Conservation (phyloP, 352 stramenopile genomes). For the Pythium aphanidermatum region DNA sequence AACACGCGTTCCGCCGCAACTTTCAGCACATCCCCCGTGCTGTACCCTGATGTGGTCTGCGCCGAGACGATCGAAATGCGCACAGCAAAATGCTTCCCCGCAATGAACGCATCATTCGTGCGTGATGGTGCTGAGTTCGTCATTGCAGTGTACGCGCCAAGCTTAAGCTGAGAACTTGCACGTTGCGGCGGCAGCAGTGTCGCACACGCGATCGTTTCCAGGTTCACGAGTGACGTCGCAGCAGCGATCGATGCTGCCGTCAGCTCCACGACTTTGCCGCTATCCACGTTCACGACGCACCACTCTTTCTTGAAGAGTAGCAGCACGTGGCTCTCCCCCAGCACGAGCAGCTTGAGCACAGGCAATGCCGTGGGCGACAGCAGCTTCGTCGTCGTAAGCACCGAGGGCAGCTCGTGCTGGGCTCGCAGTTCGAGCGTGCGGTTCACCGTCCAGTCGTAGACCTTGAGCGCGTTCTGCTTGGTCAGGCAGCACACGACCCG, state of each 20-base stretch:
- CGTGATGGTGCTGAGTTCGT: too few relatives aligned
- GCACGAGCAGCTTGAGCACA: constrained; percentile 48
- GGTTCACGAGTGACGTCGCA: constrained; percentile 16
- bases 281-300: constrained; percentile 60
- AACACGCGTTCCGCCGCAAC: constrained; percentile 44
- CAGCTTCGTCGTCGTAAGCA: constrained; percentile 13
- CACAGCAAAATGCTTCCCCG: constrained; percentile 41
- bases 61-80: constrained; percentile 39
- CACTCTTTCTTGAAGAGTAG: constrained; percentile 60
- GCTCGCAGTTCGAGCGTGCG: constrained; percentile 39
- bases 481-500: constrained; percentile 46
- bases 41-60: constrained; percentile 1
- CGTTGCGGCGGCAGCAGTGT: constrained; percentile 38
- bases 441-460: constrained; percentile 73
- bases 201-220: constrained; percentile 28
- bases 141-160: too few relatives aligned
- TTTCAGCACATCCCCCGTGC: constrained; percentile 21
- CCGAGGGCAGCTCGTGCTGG: constrained; percentile 46
- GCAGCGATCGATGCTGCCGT: constrained; percentile 11
- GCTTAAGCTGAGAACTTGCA: constrained; percentile 13
- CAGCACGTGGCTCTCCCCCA: constrained; percentile 64
- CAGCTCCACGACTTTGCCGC: constrained; percentile 33
- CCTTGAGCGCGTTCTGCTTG: constrained; percentile 57
- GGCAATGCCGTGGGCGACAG: constrained; percentile 19
- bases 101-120: constrained; percentile 43